A percentile compares a stretch with the other conserved stretches of the same genome.
phyloP scores from a whole-genome alignment of 2,329 filamentous ascomycete genomes.

The Bipolaris zeicola region DNA sequence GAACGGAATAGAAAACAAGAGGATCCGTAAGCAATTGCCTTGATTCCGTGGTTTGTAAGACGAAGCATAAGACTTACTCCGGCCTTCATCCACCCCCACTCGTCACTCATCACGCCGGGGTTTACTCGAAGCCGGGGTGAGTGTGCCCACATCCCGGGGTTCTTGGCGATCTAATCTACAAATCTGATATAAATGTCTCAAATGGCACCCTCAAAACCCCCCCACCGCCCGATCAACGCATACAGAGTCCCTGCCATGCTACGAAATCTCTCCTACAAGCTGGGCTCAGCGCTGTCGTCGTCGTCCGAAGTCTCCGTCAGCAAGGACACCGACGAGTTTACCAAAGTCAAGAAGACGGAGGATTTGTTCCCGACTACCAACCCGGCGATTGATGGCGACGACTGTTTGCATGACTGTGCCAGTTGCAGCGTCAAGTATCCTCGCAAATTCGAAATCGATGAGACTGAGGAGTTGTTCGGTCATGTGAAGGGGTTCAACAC shows the following conservation, averaged over 20 bases:
- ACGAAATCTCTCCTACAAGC: conserved; percentile 47
- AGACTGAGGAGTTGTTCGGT: conserved; percentile 80
- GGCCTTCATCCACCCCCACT: conserved; percentile 1
- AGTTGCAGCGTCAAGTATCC: conserved; percentile 82
- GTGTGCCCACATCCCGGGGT: conserved; percentile 35
- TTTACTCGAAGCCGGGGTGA: conserved; percentile 17
- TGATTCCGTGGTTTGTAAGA: not conserved
- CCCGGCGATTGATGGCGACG: conserved; percentile 81
- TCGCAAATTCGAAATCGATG: conserved; percentile 72
- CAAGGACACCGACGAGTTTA: conserved; percentile 51
- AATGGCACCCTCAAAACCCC: conserved; percentile 26
- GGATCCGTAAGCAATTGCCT: not conserved
- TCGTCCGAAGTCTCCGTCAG: conserved; percentile 37
- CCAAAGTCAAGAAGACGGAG: conserved; percentile 53
- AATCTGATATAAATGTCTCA: conserved; percentile 37
- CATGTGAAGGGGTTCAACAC: conserved; percentile 85
- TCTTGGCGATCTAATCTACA: conserved; percentile 47
- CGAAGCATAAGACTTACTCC: conserved; percentile 4
- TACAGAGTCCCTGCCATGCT: conserved; percentile 47
- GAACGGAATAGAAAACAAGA: not conserved
- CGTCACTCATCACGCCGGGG: conserved; percentile 8
- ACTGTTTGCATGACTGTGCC: conserved; percentile 85
- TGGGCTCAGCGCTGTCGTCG: conserved; percentile 39
- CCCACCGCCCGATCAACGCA: conserved; percentile 35
- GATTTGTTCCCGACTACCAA: conserved; percentile 76